Base-by-base conservation (phyloP, 331 rosid genomes). In the Malus hybrid region DNA sequence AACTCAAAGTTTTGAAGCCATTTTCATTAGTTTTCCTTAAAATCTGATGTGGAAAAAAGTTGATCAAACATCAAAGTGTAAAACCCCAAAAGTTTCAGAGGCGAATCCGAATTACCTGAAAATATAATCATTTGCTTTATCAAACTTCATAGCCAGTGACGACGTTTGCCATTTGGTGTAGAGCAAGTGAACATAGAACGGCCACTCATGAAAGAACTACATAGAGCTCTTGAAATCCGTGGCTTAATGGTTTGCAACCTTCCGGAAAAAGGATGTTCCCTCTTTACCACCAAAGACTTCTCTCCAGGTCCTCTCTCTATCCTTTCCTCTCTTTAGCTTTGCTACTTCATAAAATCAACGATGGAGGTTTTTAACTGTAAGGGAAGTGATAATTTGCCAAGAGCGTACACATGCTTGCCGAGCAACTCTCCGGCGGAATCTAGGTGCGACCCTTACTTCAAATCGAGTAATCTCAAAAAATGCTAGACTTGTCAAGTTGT, bases 401-500 rank as follows among this genome's bases (percentile, higher is more conserved):
- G 90, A 90, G 75, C 90, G 32, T 90, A 94, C 66, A 87, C 84
- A 10, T 85, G 81, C 67, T 95, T 86, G 46, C 90, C 93, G 6
- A 94, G 88, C 60, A 89, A 90, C 78, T 84, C 89, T n/a, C 16
- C 69, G 1, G 42, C 64, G 3, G 76, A 85, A 32, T 79, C 77
- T 28, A 91, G 90, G 67, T 91, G 97, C 65, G 95, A 93, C 75
- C 77, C 89, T 60, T 93, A 95, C 74, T 90, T 93, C 61, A 4
- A 69, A 20, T 44, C 89, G 61, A 78, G 79, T 67, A 83, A 81
- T 79, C 93, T 91, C 48, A 93, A 83, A 75, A 93, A 84, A 80
- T 91, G 98, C 73, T 90, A 95, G 8, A 82, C 85, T 70, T 91
- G 98, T 73, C 93, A 88, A 56, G 80, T 84, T 66, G 95, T 87